Evolutionary conservation across 1,139 yeast genomes (phyloP).

Genomic region (Lodderomyces orthopsilosis): DNA sequence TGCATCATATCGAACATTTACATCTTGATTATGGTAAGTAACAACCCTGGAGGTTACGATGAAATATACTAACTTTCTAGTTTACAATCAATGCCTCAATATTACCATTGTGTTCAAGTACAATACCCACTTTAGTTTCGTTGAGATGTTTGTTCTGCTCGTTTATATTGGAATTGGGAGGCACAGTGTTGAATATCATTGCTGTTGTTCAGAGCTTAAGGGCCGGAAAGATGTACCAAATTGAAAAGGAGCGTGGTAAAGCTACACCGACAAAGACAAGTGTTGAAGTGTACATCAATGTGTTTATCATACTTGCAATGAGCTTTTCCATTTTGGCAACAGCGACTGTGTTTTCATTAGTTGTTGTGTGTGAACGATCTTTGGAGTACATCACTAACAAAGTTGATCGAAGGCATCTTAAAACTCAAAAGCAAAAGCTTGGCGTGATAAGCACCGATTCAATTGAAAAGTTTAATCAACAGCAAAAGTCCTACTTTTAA

Average conservation of each 20-base stretch:
- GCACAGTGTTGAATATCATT: conserved; percentile 19
- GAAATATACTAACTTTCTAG: conserved; percentile 14
- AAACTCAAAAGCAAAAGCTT: conserved; percentile 3
- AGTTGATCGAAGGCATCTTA: conserved; percentile 19
- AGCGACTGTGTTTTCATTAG: conserved; percentile 9
- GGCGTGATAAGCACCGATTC: conserved; percentile 8
- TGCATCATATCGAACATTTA: conserved; percentile 26
- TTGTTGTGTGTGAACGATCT: conserved; percentile 15
- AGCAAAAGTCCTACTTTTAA: conserved; percentile 11
- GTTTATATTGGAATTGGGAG: conserved; percentile 21
- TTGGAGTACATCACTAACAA: conserved; percentile 18
- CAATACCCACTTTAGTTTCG: conserved; percentile 20
- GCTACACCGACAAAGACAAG: conserved; percentile 18
- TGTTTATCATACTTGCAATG: conserved; percentile 16
- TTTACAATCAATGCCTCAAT: conserved; percentile 25
- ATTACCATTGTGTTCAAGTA: conserved; percentile 20
- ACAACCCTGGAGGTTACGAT: not conserved
- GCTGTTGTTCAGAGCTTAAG: conserved; percentile 21
- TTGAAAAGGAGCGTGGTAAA: conserved; percentile 17
- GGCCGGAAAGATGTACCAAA: conserved; percentile 25
- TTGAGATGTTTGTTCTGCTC: conserved; percentile 15
- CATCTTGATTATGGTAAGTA: conserved; percentile 29
- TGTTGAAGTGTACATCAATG: conserved; percentile 24
- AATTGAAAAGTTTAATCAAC: conserved; percentile 8
- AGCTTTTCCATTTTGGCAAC: conserved; percentile 17